A percentile compares a stretch with the other conserved stretches of the same genome.
Conservation (phyloP, 345 rosid genomes). For the Cardamine occulta region DNA sequence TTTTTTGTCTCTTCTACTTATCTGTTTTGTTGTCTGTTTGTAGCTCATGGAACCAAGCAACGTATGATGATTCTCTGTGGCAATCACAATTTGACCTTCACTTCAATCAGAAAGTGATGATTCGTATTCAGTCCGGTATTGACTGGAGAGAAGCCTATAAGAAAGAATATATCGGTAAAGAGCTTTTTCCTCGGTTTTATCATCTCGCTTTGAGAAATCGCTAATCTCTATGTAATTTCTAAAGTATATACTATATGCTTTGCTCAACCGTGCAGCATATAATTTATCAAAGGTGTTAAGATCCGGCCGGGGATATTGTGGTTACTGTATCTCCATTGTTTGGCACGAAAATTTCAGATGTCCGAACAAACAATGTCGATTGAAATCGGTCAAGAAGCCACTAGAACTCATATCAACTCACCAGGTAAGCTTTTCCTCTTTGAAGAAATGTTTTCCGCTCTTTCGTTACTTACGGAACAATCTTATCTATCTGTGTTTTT, state of each 20-base stretch:
- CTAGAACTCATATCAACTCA: conserved; percentile 29
- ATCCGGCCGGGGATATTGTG: conserved; percentile 66
- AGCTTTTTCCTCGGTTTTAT: conserved; percentile 3
- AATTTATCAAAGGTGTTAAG: conserved; percentile 49
- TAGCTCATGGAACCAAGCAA: conserved; percentile 85
- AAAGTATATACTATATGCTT: neutral
- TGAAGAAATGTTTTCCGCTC: neutral
- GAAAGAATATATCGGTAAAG: conserved; percentile 55
- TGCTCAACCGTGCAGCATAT: conserved; percentile 40
- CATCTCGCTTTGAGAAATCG: neutral
- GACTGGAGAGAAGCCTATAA: conserved; percentile 72
- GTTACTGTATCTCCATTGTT: conserved; percentile 45
- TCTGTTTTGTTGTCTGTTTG: conserved; percentile 29
- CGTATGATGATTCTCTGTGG: conserved; percentile 65
- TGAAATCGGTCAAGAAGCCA: conserved; percentile 19
- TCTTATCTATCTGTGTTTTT: neutral
- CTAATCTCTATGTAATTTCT: conserved; percentile 17
- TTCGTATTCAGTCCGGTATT: conserved; percentile 31
- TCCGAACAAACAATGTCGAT: conserved; percentile 34
- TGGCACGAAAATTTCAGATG: conserved; percentile 41
- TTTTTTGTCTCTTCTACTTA: neutral
- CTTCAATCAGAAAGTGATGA: conserved; percentile 41
- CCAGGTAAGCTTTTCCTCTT: conserved; percentile 15
- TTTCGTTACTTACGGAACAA: neutral
- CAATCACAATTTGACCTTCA: conserved; percentile 48